These are phyloP conservation scores for Trichoderma sp. DNA, from an alignment of 2,329 filamentous ascomycete genomes.

Conservation along the genomic window DNA sequence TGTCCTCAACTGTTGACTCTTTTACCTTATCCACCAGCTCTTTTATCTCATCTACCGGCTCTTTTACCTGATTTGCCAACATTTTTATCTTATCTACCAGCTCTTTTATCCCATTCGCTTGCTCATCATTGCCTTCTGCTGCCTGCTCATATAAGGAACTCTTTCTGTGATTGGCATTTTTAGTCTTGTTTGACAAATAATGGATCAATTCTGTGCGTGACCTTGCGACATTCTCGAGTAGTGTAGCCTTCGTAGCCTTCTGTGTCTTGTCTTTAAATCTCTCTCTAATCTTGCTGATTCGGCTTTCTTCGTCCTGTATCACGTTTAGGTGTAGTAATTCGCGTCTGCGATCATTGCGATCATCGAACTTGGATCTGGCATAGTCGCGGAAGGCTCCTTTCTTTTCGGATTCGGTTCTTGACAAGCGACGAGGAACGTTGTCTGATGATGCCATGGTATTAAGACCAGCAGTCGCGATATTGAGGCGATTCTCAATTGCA, in stretches of 20 bases:
- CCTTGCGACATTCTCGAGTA: not conserved
- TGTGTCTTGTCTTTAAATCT: not conserved
- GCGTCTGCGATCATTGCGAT: not conserved
- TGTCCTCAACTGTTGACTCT: too few relatives aligned
- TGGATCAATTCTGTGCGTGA: not conserved
- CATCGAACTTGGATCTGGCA: not conserved
- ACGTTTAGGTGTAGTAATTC: too few relatives aligned
- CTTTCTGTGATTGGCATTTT: not conserved
- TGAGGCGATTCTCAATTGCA: not conserved
- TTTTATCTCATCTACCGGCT: not conserved
- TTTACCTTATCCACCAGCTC: not conserved
- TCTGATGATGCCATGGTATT: not conserved
- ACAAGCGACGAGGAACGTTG: not conserved
- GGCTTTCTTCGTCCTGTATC: not conserved
- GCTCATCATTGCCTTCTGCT: not conserved
- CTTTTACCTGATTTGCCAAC: not conserved
- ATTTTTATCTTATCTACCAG: not conserved
- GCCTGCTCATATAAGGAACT: not conserved
- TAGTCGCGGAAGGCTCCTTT: not conserved
- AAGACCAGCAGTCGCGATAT: not conserved
- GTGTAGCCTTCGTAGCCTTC: not conserved
- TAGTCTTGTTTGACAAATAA: not conserved
- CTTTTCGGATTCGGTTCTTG: not conserved
- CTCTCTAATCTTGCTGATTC: not conserved
- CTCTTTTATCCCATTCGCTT: not conserved